These are phyloP conservation scores for Boletus sp. DNA, from an alignment of 768 basidiomycete species.

Conservation along the genomic window DNA sequence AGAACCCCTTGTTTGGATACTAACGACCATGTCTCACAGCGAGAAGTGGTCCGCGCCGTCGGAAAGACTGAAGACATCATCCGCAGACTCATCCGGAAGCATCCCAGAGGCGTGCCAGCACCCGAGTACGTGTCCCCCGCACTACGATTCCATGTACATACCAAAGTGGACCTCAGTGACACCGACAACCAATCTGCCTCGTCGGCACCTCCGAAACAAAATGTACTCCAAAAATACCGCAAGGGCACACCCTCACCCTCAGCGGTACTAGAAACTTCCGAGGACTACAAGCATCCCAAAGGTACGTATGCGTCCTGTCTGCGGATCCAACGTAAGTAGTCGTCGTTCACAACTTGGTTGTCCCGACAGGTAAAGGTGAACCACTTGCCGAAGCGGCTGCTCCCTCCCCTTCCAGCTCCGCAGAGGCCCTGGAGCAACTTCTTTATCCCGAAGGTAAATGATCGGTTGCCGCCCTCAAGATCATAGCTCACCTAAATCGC, in stretches of 20 bases:
- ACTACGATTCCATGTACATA: neutral
- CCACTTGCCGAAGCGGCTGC: neutral
- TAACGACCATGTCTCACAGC: constrained; percentile 11
- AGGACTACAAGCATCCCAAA: neutral
- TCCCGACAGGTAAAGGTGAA: constrained; percentile 5
- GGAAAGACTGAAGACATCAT: constrained; percentile 31
- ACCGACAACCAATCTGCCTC: constrained; percentile 2
- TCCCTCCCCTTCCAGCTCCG: constrained; percentile 5
- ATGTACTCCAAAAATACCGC: neutral
- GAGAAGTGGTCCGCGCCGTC: constrained; percentile 25
- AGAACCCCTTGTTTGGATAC: neutral
- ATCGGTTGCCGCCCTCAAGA: neutral
- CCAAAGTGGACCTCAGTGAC: constrained; percentile 1
- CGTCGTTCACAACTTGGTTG: neutral
- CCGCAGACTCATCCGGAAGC: constrained; percentile 22
- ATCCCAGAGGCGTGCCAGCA: constrained; percentile 28
- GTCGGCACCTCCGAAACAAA: neutral
- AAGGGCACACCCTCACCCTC: neutral
- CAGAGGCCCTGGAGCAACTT: constrained; percentile 11
- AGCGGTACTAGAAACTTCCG: neutral
- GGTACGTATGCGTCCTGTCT: neutral
- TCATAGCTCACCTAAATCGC: neutral
- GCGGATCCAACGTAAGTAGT: neutral
- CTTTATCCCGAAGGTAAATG: constrained; percentile 9
- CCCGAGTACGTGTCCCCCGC: constrained; percentile 2